phyloP scores from a whole-genome alignment of 257 asterid species.

The Solanum pennellii region DNA sequence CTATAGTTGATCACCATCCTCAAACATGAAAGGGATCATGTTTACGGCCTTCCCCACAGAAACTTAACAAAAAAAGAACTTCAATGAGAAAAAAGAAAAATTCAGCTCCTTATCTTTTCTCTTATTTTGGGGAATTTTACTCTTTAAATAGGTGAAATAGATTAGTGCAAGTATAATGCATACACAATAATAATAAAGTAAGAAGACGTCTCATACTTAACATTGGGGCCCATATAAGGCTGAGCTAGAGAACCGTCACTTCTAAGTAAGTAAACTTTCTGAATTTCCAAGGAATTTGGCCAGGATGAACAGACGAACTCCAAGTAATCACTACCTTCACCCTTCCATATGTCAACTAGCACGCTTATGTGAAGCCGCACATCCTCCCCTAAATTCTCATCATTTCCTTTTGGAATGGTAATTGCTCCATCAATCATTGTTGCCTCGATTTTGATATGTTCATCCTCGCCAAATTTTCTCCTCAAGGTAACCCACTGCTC shows the following conservation, averaged over 20 bases:
- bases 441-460: slow-evolving; percentile 44
- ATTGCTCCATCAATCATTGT: slow-evolving; percentile 47
- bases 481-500: slow-evolving; percentile 44
- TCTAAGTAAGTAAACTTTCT: slow-evolving; percentile 30
- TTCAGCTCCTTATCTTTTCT: neutral
- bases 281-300: slow-evolving; percentile 46
- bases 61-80: neutral
- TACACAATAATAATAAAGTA: neutral
- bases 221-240: slow-evolving; percentile 52
- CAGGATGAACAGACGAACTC: slow-evolving; percentile 55
- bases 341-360: slow-evolving; percentile 47
- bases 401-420: slow-evolving; percentile 12
- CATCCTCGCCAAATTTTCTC: slow-evolving; percentile 18
- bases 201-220: slow-evolving; percentile 19
- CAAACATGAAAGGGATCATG: neutral
- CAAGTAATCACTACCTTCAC: slow-evolving; percentile 21
- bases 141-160: neutral
- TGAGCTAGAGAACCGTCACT: slow-evolving; percentile 16
- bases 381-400: slow-evolving; percentile 12
- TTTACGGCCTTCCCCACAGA: neutral
- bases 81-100: neutral
- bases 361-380: slow-evolving; percentile 35
- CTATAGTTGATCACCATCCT: neutral
- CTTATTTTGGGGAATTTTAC: neutral
- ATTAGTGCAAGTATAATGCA: neutral